Percentiles rank a stretch among this genome's conserved stretches.
Conservation (phyloP, 345 rosid species). For the Salix udensis region DNA sequence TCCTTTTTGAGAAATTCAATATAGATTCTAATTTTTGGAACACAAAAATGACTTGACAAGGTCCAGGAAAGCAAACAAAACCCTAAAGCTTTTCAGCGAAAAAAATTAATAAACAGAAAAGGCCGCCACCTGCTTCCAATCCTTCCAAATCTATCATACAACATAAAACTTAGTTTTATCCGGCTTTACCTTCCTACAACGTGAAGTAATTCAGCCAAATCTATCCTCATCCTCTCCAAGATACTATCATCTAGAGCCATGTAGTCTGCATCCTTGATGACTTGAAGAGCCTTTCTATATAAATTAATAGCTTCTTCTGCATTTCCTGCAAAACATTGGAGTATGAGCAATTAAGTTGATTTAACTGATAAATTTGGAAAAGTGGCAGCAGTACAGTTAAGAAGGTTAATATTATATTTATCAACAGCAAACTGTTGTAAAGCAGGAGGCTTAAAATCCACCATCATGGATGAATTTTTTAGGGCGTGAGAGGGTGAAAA, state of each 20-base stretch:
- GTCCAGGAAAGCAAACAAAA: no score
- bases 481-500: not conserved
- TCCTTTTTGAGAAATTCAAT: no score
- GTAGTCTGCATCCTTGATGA: slow-evolving; percentile 62
- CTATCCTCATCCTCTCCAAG: slow-evolving; percentile 77
- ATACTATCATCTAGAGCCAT: slow-evolving; percentile 51
- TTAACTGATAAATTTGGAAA: no score
- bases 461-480: not conserved
- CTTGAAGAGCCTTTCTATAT: slow-evolving; percentile 57
- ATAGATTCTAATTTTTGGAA: not conserved
- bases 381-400: no score
- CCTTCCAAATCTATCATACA: no score
- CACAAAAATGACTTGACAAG: no score
- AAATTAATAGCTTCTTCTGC: slow-evolving; percentile 60
- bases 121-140: no score
- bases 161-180: not conserved
- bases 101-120: no score
- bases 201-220: slow-evolving; percentile 86
- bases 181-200: slow-evolving; percentile 61
- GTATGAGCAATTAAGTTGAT: not conserved
- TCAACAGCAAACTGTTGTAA: not conserved
- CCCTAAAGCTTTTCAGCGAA: no score
- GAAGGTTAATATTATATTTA: no score
- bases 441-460: not conserved
- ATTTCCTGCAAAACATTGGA: slow-evolving; percentile 47